Evolutionary conservation across 106 monocot genomes (phyloP).

Genomic region (Acorus calamus): DNA sequence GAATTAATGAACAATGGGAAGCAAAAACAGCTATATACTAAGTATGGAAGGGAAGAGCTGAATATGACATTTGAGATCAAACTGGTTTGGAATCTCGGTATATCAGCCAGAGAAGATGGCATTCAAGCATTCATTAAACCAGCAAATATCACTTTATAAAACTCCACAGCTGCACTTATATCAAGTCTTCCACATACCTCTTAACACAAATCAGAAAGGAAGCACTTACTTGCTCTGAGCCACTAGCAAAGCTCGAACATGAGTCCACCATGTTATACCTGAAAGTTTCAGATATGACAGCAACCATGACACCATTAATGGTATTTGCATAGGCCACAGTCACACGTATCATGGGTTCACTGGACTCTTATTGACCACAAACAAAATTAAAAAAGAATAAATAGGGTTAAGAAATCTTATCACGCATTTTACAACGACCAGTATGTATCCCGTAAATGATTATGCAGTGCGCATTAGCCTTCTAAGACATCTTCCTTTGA

Average conservation of each 20-base stretch:
- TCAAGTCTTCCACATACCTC: neutral
- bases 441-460: conserved; percentile 1
- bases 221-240: neutral
- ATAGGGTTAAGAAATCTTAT: conserved; percentile 11
- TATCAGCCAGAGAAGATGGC: no score
- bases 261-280: conserved; percentile 6
- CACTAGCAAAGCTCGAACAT: conserved; percentile 1
- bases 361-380: neutral
- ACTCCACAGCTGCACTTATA: no score
- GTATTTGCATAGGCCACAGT: neutral
- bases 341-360: neutral
- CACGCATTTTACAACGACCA: conserved; percentile 4
- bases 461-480: neutral
- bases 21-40: no score
- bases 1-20: no score
- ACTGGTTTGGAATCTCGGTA: no score
- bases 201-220: neutral
- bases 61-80: no score
- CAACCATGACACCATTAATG: conserved; percentile 9
- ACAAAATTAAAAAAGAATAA: neutral
- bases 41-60: no score
- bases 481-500: neutral
- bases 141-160: no score
- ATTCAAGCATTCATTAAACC: no score
- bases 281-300: conserved; percentile 8